Evolutionary conservation across 2,329 filamentous ascomycete species (phyloP), one percentile per base, ranked within the genome.

Genomic region (Penicillium sclerotigenum): DNA sequence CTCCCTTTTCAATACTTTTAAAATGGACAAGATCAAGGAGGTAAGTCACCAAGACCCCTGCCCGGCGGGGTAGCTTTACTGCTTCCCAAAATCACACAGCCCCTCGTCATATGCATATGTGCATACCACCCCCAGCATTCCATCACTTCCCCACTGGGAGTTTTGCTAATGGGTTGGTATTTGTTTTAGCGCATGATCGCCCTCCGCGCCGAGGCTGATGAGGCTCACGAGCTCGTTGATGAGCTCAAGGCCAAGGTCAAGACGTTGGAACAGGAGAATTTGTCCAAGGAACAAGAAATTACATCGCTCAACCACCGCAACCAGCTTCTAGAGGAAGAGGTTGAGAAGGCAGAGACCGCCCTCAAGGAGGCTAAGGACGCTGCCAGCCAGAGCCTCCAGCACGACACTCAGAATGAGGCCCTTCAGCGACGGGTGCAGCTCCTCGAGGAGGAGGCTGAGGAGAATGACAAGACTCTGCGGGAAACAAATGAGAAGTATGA

Each of bases 401-500:
- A 91, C 74, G 88, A 90, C 73, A 90, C 87, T 73, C 90, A 96
- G 79, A 94, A 93, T 78, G 94, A 99, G 81, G 85, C 88, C 69
- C 83, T 99, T 66, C 88, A 91, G 81, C 86, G 94, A 79, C 90
- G 91, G 81, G 83, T 97, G 74, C 91, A 97, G 81, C 83, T 99
- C 66, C 87, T 99, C 68, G 94, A 99, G 82, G 93, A 97, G 80
- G 94, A 99, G 82, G 91, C 91, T 68, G 94, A 99, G 81, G 86
- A 93, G 76, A 91, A 91, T 67, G 94, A 97, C 79, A 94, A 92
- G 87, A 95, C 90, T 65, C 83, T 97, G 74, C 89, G 93, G 74
- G 94, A 97, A 81, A 89, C 91, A 72, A 97, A 96, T 79, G 94
- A 99, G 81, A 97, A 97, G 94, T 99, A 87, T 73, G 90, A 81